Evolutionary conservation across 2,329 filamentous ascomycete species (phyloP), one percentile per base, ranked within the genome.

Genomic region (Fusarium scirpi): DNA sequence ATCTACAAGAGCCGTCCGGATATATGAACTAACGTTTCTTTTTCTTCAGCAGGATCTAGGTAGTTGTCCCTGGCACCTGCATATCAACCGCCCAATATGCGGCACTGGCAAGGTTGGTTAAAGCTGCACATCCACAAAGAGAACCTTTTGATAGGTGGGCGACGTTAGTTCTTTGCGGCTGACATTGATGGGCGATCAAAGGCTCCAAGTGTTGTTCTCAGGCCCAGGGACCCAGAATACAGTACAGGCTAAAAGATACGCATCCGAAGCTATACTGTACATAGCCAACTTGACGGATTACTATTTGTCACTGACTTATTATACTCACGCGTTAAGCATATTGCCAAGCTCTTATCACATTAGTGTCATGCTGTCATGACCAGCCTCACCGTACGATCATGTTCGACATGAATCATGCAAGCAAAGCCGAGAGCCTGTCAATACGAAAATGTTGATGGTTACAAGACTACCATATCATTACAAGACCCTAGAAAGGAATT

Each of bases 131-230:
- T 41, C 32, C 24, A 43, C 41, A 41, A 38, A 38, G 55, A 30
- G 13, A 29, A 41, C 18, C 24, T n/a, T 20, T 27, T 53, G 49
- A 43, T 41, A 53, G 34, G 49, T 41, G 40, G 24, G 18, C 25
- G 24, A 41, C 24, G n/a, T 16, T 68, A 43, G 45, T 27, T 64
- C 40, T 52, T 57, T 70, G 67, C 63, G 67, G 63, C 67, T 71
- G 58, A 70, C 38, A 68, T 40, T 58, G 53, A 64, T 27, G 25
- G 67, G 48, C 34, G 65, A 70, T 70, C 62, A 38, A 57, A 67
- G 67, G 56, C 67, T 70, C 62, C 30, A 57, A 67, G 67, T 57
- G 24, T 53, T 61, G 27, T 40, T 52, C 18, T 38, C 34, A 38
- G 45, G 38, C 43, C 48, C 53, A 58, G 40, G 58, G 49, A 55